These are phyloP conservation scores for Castanea sativa DNA, from an alignment of 306 rosid genomes.

Conservation along the genomic window DNA sequence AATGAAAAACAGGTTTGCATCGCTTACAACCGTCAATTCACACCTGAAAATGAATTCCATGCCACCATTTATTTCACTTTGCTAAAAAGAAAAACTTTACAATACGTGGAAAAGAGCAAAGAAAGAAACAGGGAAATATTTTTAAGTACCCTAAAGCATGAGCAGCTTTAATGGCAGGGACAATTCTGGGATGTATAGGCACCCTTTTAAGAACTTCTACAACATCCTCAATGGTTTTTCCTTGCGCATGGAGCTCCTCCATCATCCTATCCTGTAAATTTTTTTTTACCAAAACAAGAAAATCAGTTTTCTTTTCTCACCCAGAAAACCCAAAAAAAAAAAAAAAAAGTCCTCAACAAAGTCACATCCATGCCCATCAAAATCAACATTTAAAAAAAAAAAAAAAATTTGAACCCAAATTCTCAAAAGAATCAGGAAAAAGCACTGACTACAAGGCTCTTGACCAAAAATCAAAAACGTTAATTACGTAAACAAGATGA, in stretches of 20 bases:
- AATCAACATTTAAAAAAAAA: no score
- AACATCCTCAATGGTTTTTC: slow-evolving; percentile 52
- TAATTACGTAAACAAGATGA: not conserved
- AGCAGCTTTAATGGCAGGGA: slow-evolving; percentile 64
- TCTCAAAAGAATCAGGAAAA: no score
- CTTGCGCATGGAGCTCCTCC: slow-evolving; percentile 62
- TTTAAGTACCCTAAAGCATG: slow-evolving; percentile 48
- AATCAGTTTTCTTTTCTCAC: not conserved
- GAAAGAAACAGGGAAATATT: not conserved
- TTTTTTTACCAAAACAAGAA: not conserved
- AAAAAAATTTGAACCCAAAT: no score
- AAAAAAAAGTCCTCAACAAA: no score
- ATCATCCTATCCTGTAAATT: slow-evolving; percentile 63
- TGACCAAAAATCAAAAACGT: not conserved
- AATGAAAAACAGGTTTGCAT: slow-evolving; percentile 72
- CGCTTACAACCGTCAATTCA: slow-evolving; percentile 78
- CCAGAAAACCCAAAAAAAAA: no score
- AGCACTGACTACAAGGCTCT: no score
- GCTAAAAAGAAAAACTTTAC: not conserved
- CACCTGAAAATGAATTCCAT: slow-evolving; percentile 39
- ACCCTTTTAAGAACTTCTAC: slow-evolving; percentile 41
- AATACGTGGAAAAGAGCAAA: not conserved
- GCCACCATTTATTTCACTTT: not conserved
- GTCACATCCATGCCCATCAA: no score
- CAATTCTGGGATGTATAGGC: slow-evolving; percentile 54